phyloP scores from a whole-genome alignment of 2,329 filamentous ascomycete species.

The Tolypocladium sp. region DNA sequence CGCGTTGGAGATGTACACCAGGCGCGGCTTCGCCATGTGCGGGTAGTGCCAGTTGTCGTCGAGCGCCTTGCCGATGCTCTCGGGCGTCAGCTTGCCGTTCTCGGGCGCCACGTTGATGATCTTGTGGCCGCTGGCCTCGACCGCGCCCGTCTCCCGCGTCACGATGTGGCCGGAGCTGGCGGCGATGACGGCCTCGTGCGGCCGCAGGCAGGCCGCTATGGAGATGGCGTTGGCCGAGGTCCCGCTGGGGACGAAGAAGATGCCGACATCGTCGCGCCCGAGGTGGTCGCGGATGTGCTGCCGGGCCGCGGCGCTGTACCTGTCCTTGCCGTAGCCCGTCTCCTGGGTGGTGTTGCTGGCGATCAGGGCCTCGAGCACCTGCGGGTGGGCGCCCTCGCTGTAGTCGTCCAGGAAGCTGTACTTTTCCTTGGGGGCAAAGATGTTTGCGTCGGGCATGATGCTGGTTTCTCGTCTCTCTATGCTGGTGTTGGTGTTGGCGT shows the following conservation, averaged over 20 bases:
- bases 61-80: conserved; percentile 29
- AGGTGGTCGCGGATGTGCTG: conserved; percentile 28
- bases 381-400: conserved; percentile 40
- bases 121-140: conserved; percentile 42
- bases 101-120: conserved; percentile 36
- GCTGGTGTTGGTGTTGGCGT: too few species aligned
- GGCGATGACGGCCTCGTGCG: conserved; percentile 42
- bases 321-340: conserved; percentile 35
- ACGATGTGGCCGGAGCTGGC: conserved; percentile 40
- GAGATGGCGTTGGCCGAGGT: conserved; percentile 43
- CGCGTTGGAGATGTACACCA: conserved; percentile 44
- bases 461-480: conserved; percentile 6
- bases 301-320: conserved; percentile 31
- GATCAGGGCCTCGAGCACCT: conserved; percentile 35
- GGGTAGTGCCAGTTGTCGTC: conserved; percentile 41
- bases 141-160: conserved; percentile 38
- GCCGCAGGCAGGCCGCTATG: conserved; percentile 39
- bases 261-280: conserved; percentile 28
- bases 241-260: conserved; percentile 43
- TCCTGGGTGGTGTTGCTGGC: conserved; percentile 35
- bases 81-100: conserved; percentile 37
- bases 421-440: conserved; percentile 5
- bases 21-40: conserved; percentile 39
- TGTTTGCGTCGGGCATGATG: conserved; percentile 7
- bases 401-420: conserved; percentile 44